Percentiles rank a stretch among this genome's conserved stretches.
phyloP scores from a whole-genome alignment of 2,329 filamentous ascomycete genomes.

The Pyrenophora seminiperda region DNA sequence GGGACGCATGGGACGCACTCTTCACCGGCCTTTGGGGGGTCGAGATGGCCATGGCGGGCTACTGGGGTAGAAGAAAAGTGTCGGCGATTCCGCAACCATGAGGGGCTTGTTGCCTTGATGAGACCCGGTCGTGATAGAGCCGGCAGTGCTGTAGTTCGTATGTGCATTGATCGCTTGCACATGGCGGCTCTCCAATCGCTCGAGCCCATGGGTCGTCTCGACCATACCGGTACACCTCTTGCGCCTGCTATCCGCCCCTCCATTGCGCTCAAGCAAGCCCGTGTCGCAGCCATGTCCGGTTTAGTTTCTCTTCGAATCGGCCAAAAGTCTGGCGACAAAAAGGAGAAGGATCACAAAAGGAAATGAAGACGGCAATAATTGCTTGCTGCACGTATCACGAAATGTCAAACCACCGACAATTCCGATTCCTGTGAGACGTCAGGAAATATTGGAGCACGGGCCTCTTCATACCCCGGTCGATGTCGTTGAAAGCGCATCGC shows the following conservation, averaged over 20 bases:
- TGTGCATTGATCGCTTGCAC: background rate
- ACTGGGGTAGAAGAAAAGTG: conserved; percentile 69
- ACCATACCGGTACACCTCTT: conserved; percentile 15
- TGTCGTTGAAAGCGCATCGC: conserved; percentile 13
- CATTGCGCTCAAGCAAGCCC: conserved; percentile 12
- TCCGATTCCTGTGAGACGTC: conserved; percentile 25
- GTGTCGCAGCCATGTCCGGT: conserved; percentile 20
- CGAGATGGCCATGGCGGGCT: conserved; percentile 76
- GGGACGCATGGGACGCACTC: conserved; percentile 65
- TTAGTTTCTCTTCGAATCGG: background rate
- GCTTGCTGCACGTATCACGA: conserved; percentile 8
- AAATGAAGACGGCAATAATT: background rate
- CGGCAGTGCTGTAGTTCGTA: background rate
- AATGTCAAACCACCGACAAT: conserved; percentile 15
- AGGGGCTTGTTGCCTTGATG: conserved; percentile 5
- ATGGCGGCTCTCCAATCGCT: conserved; percentile 22
- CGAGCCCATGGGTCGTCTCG: conserved; percentile 21
- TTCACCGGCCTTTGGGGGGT: conserved; percentile 84
- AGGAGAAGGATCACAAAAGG: conserved; percentile 2
- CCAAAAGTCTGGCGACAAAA: background rate
- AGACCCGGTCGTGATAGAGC: background rate
- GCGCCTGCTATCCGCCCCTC: conserved; percentile 11
- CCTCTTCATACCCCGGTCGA: conserved; percentile 6
- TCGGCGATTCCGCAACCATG: conserved; percentile 36
- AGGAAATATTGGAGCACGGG: conserved; percentile 15